Conservation (phyloP, 805 yeast species). For the Myxozyma neotropica region DNA sequence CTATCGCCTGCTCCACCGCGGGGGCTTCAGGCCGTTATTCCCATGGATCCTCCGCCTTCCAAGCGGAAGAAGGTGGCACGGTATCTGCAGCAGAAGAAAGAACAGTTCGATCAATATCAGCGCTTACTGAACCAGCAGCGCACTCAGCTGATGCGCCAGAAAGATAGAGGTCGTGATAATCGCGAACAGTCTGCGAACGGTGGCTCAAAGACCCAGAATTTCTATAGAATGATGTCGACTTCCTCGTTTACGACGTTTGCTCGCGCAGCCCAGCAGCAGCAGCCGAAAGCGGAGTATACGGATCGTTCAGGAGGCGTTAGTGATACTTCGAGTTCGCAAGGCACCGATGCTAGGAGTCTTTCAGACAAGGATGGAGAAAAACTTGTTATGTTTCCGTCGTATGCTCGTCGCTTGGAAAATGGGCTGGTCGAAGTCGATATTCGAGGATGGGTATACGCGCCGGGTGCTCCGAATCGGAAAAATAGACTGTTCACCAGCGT, state of each 20-base stretch:
- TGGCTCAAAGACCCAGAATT: not conserved
- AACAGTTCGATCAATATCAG: constrained; percentile 33
- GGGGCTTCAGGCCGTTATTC: constrained; percentile 33
- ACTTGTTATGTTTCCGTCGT: constrained; percentile 63
- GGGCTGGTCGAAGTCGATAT: constrained; percentile 58
- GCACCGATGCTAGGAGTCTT: constrained; percentile 13
- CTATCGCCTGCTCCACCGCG: constrained; percentile 32
- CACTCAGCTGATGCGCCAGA: constrained; percentile 20
- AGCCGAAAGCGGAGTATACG: not conserved
- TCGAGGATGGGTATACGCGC: constrained; percentile 70
- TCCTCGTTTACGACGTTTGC: constrained; percentile 34
- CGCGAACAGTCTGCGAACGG: not conserved
- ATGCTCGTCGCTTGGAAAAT: constrained; percentile 45
- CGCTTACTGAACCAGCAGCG: constrained; percentile 28
- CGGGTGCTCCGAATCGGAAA: constrained; percentile 70
- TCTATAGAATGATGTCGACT: constrained; percentile 29
- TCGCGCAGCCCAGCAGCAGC: constrained; percentile 13
- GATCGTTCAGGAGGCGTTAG: not conserved
- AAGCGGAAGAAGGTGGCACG: constrained; percentile 32
- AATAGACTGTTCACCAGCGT: constrained; percentile 68
- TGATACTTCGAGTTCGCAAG: not conserved
- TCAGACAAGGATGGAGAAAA: constrained; percentile 51
- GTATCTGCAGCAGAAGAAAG: constrained; percentile 30
- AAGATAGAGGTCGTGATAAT: not conserved
- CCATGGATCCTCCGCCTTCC: constrained; percentile 34